Base-by-base conservation (phyloP, 306 rosid genomes). In the Acacia confusa region DNA sequence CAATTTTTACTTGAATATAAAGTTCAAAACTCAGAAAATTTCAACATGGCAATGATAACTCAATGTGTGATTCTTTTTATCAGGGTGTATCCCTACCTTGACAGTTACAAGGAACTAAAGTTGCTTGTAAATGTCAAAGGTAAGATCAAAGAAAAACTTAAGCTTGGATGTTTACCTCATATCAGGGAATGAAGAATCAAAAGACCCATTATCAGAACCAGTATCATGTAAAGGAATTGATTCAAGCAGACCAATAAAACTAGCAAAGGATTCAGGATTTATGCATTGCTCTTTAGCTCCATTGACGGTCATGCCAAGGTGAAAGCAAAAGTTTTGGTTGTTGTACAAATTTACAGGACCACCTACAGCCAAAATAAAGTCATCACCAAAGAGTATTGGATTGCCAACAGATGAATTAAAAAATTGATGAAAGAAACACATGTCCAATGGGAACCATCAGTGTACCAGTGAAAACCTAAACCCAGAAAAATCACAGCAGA, bases 151-250 rank as follows among this genome's bases (percentile, higher is more conserved):
- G 45, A 73, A 78, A 80, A 28, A 79, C 82, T 84, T 57, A 78
- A 82, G 61, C 27, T 77, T 70, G 66, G 44, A 68, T 74, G 30
- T 60, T 63, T 86, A 95, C 99, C 97, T 91, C 81, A 71, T 79
- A 81, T 89, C 88, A n/a, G 98, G 92, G 78, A 85, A 83, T 74
- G 92, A 89, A 89, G 81, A 83, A 60, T 92, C 95, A 79, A 83
- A 88, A 77, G 94, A 91, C 74, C 86, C 89, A 86, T 92, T 82
- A 57, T 73, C 79, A 70, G 94, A 84, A 85, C 88, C 88, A 69
- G 87, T 78, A 84, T 90, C 95, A 43, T 91, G 87, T 75, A 95
- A 87, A 88, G 99, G 99, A 82, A 95, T 89, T 68, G 97, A 93
- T 90, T 90, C 94, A 24, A 95, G 94, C 83, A 95, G 84, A 81